Base-by-base conservation (phyloP, 2,329 filamentous ascomycete species). In the Rhynchosporium secalis region DNA sequence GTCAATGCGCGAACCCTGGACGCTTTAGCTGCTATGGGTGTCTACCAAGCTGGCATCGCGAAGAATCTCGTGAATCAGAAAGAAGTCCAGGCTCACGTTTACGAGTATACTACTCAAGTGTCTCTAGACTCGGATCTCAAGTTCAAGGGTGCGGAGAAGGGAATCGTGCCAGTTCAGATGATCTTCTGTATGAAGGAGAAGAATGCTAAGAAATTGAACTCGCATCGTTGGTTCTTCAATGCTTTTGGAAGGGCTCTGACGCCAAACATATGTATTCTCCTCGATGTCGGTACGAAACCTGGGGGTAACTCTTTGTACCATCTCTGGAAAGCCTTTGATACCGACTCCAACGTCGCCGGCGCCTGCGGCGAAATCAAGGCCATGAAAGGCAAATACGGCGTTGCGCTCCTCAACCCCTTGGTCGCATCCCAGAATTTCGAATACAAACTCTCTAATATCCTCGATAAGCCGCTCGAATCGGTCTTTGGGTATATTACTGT, bases 371-470 rank as follows among this genome's bases (percentile, higher is more conserved):
- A 99, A 76, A 99, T 99, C 76, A 96, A 94, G 75, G 95, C 95
- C 0, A 96, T 96, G 78, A 96, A 97, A 75, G 95, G 95, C 7
- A 91, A 88, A 68, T 87, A 84, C 29, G 93, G 92, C 73, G 80
- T 86, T 4, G 92, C 94, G 66, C 82, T 99, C 15, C 80, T 99
- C 51, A 99, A 99, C 72, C 95, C 95, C 0, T 81, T 99, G 5
- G 94, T 99, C 15, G 95, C 95, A 0, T 96, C 92, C 51, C 95
- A 99, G 72, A 99, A 99, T 75, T 99, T 99, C 69, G 95, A 99
- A 79, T 99, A 99, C 81, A 99, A 99, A 77, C 97, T 99, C 92
- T 96, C 92, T 46, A 99, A 99, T 72, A 99, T 99, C 71, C 82
- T 99, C 31, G 95, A 99, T 75, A 99, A 99, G 76, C 95, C 95